Evolutionary conservation across 2,329 filamentous ascomycete species (phyloP), one percentile per base, ranked within the genome.

Genomic region (Diatrype stigma): DNA sequence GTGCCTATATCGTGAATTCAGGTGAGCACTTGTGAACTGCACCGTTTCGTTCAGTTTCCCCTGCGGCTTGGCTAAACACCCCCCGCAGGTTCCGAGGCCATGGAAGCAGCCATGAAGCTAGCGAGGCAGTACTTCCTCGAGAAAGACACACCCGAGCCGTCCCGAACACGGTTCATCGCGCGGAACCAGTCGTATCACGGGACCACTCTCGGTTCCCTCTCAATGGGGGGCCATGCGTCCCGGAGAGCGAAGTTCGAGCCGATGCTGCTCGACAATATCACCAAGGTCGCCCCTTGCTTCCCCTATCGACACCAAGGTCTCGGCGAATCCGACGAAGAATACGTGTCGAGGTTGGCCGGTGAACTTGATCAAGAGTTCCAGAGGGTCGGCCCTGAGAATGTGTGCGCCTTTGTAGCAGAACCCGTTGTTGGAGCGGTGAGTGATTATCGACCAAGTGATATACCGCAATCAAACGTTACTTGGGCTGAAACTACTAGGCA

Each of bases 351-450:
- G 17, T 73, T 90, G 10, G 80, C 80, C 0, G 65, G 75, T 3
- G 86, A 91, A 62, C 71, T 93, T 1, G 86, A 90, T 7, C 73
- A 69, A 2, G 84, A 88, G 56, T 89, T 92, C 55, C 72, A 78
- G 52, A 68, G 75, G 1, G 63, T 89, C 0, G 87, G 86, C 0
- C 79, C 86, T 0, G 74, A 82, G 0, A 86, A 74, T 0, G 84
- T 91, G 1, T 86, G 82, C 48, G 87, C 84, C 0, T 90, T 92
- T 60, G 75, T 90, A 22, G 84, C 85, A 1, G 88, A 92, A 66
- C 84, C 87, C 0, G 77, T 92, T 1, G 86, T 87, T 14, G 87
- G 88, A 2, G 85, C 87, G 32, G 84, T 87, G 75, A 68, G 72
- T 66, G 3, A 19, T 28, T 30, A 6, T 10, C 10, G 10, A 30